phyloP scores from a whole-genome alignment of 768 basidiomycete genomes.

The Mycena galopus region DNA sequence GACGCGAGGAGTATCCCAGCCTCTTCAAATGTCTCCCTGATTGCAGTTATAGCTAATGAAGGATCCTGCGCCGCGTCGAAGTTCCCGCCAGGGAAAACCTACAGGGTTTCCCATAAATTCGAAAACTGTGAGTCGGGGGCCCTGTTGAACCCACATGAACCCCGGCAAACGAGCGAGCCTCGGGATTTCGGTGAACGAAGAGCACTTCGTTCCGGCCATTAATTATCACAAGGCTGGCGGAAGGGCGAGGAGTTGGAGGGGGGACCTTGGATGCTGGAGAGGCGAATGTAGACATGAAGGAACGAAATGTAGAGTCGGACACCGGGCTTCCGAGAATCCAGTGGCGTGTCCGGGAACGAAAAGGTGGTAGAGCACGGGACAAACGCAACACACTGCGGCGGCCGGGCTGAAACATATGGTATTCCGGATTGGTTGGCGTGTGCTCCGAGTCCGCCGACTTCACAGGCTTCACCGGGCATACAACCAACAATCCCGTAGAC shows the following conservation, averaged over 20 bases:
- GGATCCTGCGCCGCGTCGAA: constrained; percentile 71
- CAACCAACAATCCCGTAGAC: no score
- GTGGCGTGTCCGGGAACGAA: neutral
- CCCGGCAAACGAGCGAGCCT: constrained; percentile 73
- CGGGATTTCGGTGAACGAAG: constrained; percentile 77
- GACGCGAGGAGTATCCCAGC: constrained; percentile 75
- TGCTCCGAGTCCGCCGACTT: no score
- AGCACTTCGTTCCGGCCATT: constrained; percentile 77
- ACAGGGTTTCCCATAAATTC: constrained; percentile 11
- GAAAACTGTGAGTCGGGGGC: neutral
- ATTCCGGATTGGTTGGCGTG: no score
- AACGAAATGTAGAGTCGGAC: neutral
- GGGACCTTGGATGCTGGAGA: neutral
- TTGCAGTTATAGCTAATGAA: constrained; percentile 71
- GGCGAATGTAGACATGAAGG: constrained; percentile 27
- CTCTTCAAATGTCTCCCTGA: constrained; percentile 85
- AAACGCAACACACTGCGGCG: neutral
- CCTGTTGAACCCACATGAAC: constrained; percentile 65
- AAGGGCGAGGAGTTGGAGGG: constrained; percentile 61
- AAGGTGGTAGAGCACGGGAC: constrained; percentile 12
- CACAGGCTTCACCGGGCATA: constrained; percentile 7
- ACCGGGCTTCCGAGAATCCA: neutral
- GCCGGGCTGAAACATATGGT: neutral
- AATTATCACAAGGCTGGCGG: constrained; percentile 76
- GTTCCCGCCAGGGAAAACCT: constrained; percentile 88